phyloP scores from a whole-genome alignment of 345 rosid genomes.

The Syzygium aqueum region DNA sequence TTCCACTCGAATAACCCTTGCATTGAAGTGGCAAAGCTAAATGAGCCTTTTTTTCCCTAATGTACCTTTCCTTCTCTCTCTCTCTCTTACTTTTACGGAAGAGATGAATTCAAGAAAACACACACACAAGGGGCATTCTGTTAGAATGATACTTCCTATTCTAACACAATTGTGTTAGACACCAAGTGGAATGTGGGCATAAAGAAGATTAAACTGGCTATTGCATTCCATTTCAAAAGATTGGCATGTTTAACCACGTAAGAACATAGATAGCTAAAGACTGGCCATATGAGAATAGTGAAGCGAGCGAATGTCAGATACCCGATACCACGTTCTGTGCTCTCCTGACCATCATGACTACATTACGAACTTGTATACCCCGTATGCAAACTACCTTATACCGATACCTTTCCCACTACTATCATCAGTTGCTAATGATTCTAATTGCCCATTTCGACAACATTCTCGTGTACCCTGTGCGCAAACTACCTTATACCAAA shows the following conservation, averaged over 20 bases:
- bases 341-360: neutral
- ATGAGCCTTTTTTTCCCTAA: neutral
- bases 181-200: neutral
- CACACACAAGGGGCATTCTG: neutral
- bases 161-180: neutral
- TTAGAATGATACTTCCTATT: neutral
- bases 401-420: neutral
- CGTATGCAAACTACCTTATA: neutral
- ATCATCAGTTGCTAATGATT: neutral
- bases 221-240: neutral
- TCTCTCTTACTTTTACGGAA: rapidly evolving
- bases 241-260: neutral
- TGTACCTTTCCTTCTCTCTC: neutral
- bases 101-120: neutral
- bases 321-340: neutral
- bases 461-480: too few species aligned
- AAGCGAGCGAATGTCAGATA: neutral
- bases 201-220: neutral
- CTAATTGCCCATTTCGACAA: neutral
- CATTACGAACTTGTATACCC: neutral
- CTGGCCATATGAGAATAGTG: neutral
- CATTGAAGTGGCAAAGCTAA: neutral
- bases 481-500: neutral
- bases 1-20: neutral
- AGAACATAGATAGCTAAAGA: neutral